Conservation (phyloP, 371 early-diverging fungal genomes). For the Mucor saturninus region DNA sequence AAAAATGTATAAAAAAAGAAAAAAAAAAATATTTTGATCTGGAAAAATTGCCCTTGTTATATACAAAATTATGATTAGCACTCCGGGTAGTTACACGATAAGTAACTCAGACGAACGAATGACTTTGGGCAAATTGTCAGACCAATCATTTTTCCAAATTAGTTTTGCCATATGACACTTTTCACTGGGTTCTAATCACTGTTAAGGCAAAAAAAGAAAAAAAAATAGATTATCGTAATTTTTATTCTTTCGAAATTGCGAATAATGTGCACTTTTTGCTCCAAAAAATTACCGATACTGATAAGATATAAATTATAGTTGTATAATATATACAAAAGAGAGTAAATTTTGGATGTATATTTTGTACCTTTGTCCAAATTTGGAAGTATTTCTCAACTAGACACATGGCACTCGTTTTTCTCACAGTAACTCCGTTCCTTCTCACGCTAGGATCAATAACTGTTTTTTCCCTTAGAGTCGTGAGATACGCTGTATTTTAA, state of each 20-base stretch:
- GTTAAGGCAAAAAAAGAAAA: background rate
- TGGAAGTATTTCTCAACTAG: conserved; percentile 5
- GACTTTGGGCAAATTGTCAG: background rate
- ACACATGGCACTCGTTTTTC: conserved; percentile 22
- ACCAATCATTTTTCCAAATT: conserved; percentile 5
- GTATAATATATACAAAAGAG: background rate
- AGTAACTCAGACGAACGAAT: conserved; percentile 14
- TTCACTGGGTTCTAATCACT: conserved; percentile 6
- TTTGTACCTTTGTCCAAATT: conserved; percentile 8
- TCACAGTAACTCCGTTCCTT: conserved; percentile 23
- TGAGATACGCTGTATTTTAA: background rate
- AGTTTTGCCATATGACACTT: conserved; percentile 20
- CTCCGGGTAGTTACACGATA: conserved; percentile 1
- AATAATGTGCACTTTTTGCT: background rate
- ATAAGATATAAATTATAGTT: background rate
- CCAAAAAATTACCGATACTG: too few relatives aligned
- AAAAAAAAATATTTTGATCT: conserved; percentile 3
- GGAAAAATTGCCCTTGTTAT: conserved; percentile 1
- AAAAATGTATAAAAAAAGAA: conserved; percentile 7
- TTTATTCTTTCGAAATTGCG: too few relatives aligned
- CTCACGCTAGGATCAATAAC: conserved; percentile 20
- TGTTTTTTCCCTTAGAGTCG: background rate
- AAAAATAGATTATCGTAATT: background rate
- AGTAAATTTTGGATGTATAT: background rate
- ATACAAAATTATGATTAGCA: background rate